Evolutionary conservation across 257 asterid species (phyloP).

Genomic region (Penstemon newberryi): DNA sequence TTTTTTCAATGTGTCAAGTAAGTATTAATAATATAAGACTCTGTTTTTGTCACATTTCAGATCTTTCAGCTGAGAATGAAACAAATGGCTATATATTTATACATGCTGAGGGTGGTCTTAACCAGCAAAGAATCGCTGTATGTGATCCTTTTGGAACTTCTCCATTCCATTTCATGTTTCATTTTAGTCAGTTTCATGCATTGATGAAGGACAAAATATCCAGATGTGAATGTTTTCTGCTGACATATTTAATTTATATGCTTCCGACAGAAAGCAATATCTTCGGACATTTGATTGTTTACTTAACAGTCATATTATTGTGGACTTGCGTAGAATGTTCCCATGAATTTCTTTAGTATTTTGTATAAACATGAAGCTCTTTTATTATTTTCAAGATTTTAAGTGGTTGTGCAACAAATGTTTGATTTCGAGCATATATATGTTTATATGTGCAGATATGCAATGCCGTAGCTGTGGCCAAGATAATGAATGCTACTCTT

Average conservation of each 20-base stretch:
- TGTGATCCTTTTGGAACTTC: slow-evolving; percentile 32
- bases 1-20: background rate
- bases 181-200: slow-evolving; percentile 17
- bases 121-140: slow-evolving; percentile 99
- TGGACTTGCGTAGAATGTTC: slow-evolving; percentile 13
- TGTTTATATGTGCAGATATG: slow-evolving; percentile 66
- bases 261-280: background rate
- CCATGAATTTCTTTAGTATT: background rate
- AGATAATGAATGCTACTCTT: slow-evolving; percentile 94
- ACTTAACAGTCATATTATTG: slow-evolving; percentile 14
- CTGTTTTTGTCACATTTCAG: slow-evolving; percentile 45
- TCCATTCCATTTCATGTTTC: slow-evolving; percentile 13
- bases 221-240: background rate
- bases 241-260: background rate
- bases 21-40: background rate
- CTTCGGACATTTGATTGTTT: slow-evolving; percentile 17
- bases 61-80: slow-evolving; percentile 72
- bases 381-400: slow-evolving; percentile 3
- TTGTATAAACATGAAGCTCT: background rate
- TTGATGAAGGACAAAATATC: slow-evolving; percentile 7
- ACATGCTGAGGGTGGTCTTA: slow-evolving; percentile 99
- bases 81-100: slow-evolving; percentile 90
- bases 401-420: slow-evolving; percentile 18
- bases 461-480: slow-evolving; percentile 99
- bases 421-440: slow-evolving; percentile 12